Evolutionary conservation across 225 moss, liverwort and hornwort species (phyloP).

Genomic region (Neckera pumila): DNA sequence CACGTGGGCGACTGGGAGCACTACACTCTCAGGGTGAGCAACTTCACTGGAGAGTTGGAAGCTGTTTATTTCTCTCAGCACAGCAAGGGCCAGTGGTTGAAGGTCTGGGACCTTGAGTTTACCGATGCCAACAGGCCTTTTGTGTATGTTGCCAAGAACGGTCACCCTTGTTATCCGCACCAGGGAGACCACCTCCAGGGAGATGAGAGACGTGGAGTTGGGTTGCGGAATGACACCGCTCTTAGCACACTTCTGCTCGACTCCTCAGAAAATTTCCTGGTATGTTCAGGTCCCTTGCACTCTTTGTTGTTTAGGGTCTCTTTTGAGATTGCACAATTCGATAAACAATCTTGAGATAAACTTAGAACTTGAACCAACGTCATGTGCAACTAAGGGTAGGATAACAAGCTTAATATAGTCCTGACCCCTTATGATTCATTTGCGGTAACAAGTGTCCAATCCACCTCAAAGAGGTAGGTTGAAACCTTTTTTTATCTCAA

Average conservation of each 20-base stretch:
- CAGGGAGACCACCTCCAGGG: slow-evolving; percentile 76
- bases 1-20: slow-evolving; percentile 91
- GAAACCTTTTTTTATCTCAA: not conserved
- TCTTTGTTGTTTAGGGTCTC: not conserved
- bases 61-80: slow-evolving; percentile 64
- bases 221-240: slow-evolving; percentile 64
- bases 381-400: not conserved
- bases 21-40: slow-evolving; percentile 58
- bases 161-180: slow-evolving; percentile 60
- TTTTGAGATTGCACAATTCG: not conserved
- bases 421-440: not conserved
- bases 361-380: not conserved
- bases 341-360: not conserved
- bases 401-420: not conserved
- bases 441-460: not conserved
- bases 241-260: slow-evolving; percentile 44
- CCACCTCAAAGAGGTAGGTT: not conserved
- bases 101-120: slow-evolving; percentile 58
- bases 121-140: slow-evolving; percentile 29
- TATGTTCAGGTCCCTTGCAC: not conserved
- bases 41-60: slow-evolving; percentile 67
- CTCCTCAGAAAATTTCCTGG: slow-evolving; percentile 21
- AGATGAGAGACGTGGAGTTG: slow-evolving; percentile 41
- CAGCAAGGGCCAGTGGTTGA: slow-evolving; percentile 61
- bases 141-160: slow-evolving; percentile 57